Percentiles rank a stretch among this genome's conserved stretches.
Evolutionary conservation across 495 filamentous ascomycete species (phyloP).

Genomic region (Aspergillus saccharolyticus): DNA sequence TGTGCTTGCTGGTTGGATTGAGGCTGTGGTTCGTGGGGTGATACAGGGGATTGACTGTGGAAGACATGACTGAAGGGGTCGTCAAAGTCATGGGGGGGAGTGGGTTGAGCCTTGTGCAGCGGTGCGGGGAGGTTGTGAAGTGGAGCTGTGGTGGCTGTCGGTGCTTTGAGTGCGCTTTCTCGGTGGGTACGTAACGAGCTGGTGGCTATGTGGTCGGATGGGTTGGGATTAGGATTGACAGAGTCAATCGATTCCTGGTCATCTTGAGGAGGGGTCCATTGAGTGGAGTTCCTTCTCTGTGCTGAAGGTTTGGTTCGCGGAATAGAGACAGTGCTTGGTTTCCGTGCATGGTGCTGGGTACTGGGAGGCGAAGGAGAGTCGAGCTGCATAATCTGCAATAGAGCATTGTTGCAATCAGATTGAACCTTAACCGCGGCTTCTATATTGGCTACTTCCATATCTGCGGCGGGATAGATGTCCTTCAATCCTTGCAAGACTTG

Average conservation of each 20-base stretch:
- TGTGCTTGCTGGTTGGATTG: conserved; percentile 12
- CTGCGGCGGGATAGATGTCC: conserved; percentile 77
- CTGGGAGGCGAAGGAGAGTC: conserved; percentile 17
- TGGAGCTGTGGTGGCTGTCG: conserved; percentile 7
- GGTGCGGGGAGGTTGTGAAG: conserved; percentile 4
- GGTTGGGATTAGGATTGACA: neutral
- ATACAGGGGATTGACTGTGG: neutral
- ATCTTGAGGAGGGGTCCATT: conserved; percentile 13
- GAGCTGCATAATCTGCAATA: conserved; percentile 34
- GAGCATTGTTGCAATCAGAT: conserved; percentile 26
- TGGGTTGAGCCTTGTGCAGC: conserved; percentile 12
- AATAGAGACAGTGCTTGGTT: conserved; percentile 15
- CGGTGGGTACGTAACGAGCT: neutral
- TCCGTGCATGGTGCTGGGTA: conserved; percentile 14
- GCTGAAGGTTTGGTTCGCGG: conserved; percentile 7
- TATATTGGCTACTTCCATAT: conserved; percentile 73
- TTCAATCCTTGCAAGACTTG: conserved; percentile 69
- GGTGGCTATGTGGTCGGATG: neutral
- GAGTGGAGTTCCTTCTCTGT: conserved; percentile 1
- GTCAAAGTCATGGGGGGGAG: conserved; percentile 27
- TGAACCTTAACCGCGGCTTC: conserved; percentile 67
- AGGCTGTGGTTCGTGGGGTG: neutral
- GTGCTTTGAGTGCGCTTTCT: conserved; percentile 2
- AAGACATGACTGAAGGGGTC: conserved; percentile 21
- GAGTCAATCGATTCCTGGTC: conserved; percentile 2